Evolutionary conservation across 352 stramenopile species (phyloP), one percentile per base, ranked within the genome.

Genomic region (Phytophthora syringae): DNA sequence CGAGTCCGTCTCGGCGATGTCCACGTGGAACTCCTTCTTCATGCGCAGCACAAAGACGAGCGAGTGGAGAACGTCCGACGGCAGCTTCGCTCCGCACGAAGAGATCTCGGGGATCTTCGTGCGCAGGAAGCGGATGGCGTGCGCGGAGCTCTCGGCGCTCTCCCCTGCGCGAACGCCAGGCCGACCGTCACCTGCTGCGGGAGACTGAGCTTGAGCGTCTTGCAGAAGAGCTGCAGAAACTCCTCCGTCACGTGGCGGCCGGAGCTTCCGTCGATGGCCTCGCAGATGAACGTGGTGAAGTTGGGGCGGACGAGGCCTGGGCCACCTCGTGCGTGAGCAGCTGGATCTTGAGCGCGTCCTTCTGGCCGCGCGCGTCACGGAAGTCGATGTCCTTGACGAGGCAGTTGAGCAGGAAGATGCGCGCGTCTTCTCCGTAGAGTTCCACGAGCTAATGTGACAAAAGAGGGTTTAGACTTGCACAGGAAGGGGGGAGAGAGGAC

Each of bases 311-410:
- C 18, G 88, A 93, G 58, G 88, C 90, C 72, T 97, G 90, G 21
- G 88, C 85, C 60, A 97, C 81, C 74, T 97, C 90, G 74, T 97
- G 89, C 72, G 89, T 80, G 27, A 97, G 84, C 55, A 97, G 60
- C 64, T 97, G 84, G 54, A 96, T 91, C 80, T 97, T 96, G 37
- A 96, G 82, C 36, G 84, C 80, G 70, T 97, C 89, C 67, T 95
- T 94, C 63, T 94, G 84, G 57, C 78, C 80, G 52, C 89, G 86
- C 48, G 84, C 69, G 65, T 97, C 88, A 27, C 89, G 88, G 67
- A 97, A 97, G 67, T 96, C 88, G 48, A 95, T 96, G 66, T 95
- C 89, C 63, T 94, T 87, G 37, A 97, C 89, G 39, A 97, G 77
- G 63, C 88, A 97, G 75, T 94, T 94, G 51, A 97, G 77, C 50